Conservation (phyloP, 352 stramenopile genomes). For the Pythium biforme region DNA sequence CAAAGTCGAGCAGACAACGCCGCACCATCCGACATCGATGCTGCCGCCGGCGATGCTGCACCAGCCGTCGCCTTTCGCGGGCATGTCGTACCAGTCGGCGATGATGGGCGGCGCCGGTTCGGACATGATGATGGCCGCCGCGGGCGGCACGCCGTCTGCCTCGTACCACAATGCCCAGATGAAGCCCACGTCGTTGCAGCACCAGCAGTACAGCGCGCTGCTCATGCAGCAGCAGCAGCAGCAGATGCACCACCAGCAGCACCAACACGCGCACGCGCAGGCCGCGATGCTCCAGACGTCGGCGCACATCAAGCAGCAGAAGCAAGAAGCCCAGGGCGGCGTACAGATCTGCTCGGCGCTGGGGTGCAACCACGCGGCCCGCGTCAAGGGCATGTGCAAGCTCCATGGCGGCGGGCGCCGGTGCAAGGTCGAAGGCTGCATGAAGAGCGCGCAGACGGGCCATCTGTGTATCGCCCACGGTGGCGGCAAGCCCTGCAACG, state of each 20-base stretch:
- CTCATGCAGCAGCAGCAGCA: slow-evolving; percentile 59
- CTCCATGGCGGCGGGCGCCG: slow-evolving; percentile 71
- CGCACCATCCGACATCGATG: slow-evolving; percentile 26
- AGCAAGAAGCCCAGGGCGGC: slow-evolving; percentile 47
- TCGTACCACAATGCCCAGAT: slow-evolving; percentile 9
- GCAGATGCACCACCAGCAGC: slow-evolving; percentile 42
- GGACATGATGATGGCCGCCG: slow-evolving; percentile 44
- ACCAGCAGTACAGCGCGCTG: slow-evolving; percentile 58
- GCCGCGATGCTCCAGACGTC: slow-evolving; percentile 27
- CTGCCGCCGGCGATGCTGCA: slow-evolving; percentile 59
- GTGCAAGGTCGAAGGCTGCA: slow-evolving; percentile 87
- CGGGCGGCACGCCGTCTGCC: neutral
- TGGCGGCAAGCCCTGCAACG: slow-evolving; percentile 80
- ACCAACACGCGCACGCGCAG: slow-evolving; percentile 18
- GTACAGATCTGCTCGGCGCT: slow-evolving; percentile 69
- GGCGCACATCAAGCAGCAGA: slow-evolving; percentile 56
- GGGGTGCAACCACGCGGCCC: slow-evolving; percentile 75
- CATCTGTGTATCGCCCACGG: slow-evolving; percentile 85
- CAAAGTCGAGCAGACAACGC: slow-evolving; percentile 38
- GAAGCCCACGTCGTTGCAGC: slow-evolving; percentile 26
- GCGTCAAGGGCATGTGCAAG: slow-evolving; percentile 87
- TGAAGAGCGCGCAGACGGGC: slow-evolving; percentile 85
- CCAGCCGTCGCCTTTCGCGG: slow-evolving; percentile 53
- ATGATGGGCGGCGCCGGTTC: slow-evolving; percentile 38
- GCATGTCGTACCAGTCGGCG: slow-evolving; percentile 56